Percentiles rank a stretch among this genome's conserved stretches.
phyloP scores from a whole-genome alignment of 306 rosid genomes.

The Vigna angularis region DNA sequence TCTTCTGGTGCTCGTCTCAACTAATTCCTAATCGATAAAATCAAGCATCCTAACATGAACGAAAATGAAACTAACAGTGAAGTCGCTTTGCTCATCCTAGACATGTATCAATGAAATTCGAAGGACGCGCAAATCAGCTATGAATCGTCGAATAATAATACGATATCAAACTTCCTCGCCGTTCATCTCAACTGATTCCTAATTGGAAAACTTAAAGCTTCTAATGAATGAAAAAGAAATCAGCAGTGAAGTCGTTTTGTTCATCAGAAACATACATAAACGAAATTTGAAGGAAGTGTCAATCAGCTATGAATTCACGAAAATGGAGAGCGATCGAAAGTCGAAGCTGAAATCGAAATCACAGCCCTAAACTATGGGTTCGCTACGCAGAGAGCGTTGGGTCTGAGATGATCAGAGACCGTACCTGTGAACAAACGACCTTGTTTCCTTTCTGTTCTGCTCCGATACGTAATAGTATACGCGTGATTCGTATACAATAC shows the following conservation, averaged over 20 bases:
- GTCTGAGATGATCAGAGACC: background rate
- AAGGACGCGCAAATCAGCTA: slow-evolving; percentile 5
- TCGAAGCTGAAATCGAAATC: background rate
- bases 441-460: background rate
- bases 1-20: background rate
- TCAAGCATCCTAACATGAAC: background rate
- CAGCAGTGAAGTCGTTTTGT: slow-evolving; percentile 11
- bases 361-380: background rate
- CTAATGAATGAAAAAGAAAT: slow-evolving; percentile 31
- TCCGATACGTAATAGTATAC: slow-evolving; percentile 1
- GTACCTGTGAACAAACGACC: slow-evolving; percentile 13
- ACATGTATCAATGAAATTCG: slow-evolving; percentile 24
- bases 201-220: background rate
- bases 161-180: background rate
- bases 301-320: slow-evolving; percentile 5
- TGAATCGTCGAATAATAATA: background rate
- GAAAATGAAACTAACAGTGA: slow-evolving; percentile 31
- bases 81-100: slow-evolving; percentile 20
- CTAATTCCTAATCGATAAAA: slow-evolving; percentile 25
- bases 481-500: slow-evolving; percentile 19
- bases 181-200: slow-evolving; percentile 31
- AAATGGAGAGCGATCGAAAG: slow-evolving; percentile 11
- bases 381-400: slow-evolving; percentile 31
- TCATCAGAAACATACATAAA: slow-evolving; percentile 30
- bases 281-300: slow-evolving; percentile 19